Base-by-base conservation (phyloP, 441 rosid species). In the Codiaeum variegatum region DNA sequence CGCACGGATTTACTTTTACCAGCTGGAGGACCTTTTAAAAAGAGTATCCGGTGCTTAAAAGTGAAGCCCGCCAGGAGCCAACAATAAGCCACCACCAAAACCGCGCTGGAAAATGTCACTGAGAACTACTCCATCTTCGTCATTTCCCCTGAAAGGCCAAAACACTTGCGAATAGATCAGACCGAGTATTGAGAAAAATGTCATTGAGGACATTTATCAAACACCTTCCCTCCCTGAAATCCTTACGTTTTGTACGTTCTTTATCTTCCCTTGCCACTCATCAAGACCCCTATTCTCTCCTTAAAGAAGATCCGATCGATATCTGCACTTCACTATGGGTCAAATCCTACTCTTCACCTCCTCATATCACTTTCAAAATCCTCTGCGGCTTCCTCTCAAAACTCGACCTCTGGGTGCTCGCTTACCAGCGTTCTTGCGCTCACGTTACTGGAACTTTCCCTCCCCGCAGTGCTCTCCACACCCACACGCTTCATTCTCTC, bases 321-420 rank as follows among this genome's bases (percentile, higher is more conserved):
- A 88, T 90, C 62, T 88, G 91, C 61, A 77, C 87, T 60, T 90
- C 96, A 6, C 76, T 94, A 15, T 94, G 98, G 99, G 87, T 92
- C 84, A 95, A 95, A 77, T 85, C 98, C 69, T 94, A 88, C 89
- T 87, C 99, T 26, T 87, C 92, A 0, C 88, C 88, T 0, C 75
- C 88, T 38, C 44, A 79, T 46, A 67, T 82, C 56, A 69, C 80
- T 26, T 90, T 91, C 74, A 81, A 88, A 0, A 89, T 92, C 78
- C 88, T 95, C 82, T 84, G 92, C 0, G 98, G 98, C 74, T 95
- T 90, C 77, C 89, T 95, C 79, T 85, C 91, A n/a, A 91, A 95
- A 75, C 87, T 92, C 76, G 99, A 92, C 73, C 88, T 95, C 56
- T 92, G 99, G 97, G 87, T 91, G 76, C 82, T 91, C 68, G 99